phyloP scores from a whole-genome alignment of 108 stramenopile species.

The Skeletonema grethae region DNA sequence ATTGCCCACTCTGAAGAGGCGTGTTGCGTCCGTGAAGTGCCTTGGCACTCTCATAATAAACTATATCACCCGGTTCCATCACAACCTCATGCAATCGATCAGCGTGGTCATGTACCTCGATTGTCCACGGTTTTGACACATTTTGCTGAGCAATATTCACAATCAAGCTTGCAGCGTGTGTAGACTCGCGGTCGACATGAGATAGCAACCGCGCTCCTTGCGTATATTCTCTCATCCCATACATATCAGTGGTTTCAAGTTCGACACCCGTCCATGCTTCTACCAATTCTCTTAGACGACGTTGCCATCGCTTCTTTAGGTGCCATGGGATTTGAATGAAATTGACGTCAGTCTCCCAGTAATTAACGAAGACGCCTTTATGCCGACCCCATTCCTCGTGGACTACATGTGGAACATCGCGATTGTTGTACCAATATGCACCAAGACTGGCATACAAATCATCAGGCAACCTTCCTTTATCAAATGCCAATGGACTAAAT shows the following conservation, averaged over 20 bases:
- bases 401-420: constrained; percentile 54
- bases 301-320: constrained; percentile 71
- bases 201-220: constrained; percentile 80
- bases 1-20: constrained; percentile 70
- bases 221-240: constrained; percentile 89
- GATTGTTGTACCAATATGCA: constrained; percentile 85
- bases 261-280: constrained; percentile 74
- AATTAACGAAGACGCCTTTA: constrained; percentile 85
- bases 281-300: constrained; percentile 64
- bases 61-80: constrained; percentile 86
- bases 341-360: constrained; percentile 79
- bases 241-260: constrained; percentile 90
- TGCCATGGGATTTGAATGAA: constrained; percentile 79
- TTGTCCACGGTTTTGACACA: constrained; percentile 76
- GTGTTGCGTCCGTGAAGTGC: constrained; percentile 84
- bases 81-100: constrained; percentile 70
- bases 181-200: constrained; percentile 87
- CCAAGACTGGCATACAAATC: constrained; percentile 71
- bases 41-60: constrained; percentile 90
- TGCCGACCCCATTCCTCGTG: constrained; percentile 80
- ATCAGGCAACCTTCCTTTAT: constrained; percentile 64
- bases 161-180: constrained; percentile 90
- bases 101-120: constrained; percentile 78
- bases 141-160: constrained; percentile 90
- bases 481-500: constrained; percentile 66